A percentile compares a stretch with the other conserved stretches of the same genome.
Conservation (phyloP, 2,329 filamentous ascomycete genomes). For the Cladophialophora psammophila region DNA sequence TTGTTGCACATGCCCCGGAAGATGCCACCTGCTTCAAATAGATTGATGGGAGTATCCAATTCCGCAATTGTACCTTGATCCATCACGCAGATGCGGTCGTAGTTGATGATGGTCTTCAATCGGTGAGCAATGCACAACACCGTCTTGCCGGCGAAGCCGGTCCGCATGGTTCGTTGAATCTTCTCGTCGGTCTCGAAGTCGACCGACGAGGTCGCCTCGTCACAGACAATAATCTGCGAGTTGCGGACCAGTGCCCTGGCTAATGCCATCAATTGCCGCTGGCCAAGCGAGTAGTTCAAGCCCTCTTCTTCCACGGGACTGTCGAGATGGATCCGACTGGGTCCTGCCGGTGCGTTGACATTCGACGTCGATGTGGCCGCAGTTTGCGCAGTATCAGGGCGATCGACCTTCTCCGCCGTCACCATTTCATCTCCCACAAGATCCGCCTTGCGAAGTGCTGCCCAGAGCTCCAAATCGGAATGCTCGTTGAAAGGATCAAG, state of each 20-base stretch:
- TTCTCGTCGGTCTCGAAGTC: conserved; percentile 97
- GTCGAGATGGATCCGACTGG: conserved; percentile 77
- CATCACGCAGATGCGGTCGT: conserved; percentile 97
- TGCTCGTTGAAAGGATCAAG: conserved; percentile 56
- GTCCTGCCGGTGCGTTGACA: conserved; percentile 35
- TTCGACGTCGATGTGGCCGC: conserved; percentile 35
- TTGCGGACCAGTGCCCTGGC: conserved; percentile 87
- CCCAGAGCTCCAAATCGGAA: conserved; percentile 56
- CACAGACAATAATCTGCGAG: conserved; percentile 92
- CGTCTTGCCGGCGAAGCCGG: conserved; percentile 84
- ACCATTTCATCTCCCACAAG: conserved; percentile 57
- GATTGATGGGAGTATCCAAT: conserved; percentile 74
- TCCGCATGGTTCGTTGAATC: conserved; percentile 88
- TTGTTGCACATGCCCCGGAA: conserved; percentile 91
- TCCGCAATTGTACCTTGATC: conserved; percentile 87
- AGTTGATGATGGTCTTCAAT: conserved; percentile 88
- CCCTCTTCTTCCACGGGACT: conserved; percentile 90
- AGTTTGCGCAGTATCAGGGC: conserved; percentile 43
- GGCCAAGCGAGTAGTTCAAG: conserved; percentile 92
- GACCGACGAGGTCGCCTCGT: conserved; percentile 91
- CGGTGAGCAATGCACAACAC: conserved; percentile 92
- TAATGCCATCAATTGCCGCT: conserved; percentile 93
- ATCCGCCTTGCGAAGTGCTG: conserved; percentile 54
- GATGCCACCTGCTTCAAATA: conserved; percentile 79
- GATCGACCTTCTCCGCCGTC: conserved; percentile 51